Base-by-base conservation (phyloP, 768 basidiomycete genomes). In the Tylopilus felleus region DNA sequence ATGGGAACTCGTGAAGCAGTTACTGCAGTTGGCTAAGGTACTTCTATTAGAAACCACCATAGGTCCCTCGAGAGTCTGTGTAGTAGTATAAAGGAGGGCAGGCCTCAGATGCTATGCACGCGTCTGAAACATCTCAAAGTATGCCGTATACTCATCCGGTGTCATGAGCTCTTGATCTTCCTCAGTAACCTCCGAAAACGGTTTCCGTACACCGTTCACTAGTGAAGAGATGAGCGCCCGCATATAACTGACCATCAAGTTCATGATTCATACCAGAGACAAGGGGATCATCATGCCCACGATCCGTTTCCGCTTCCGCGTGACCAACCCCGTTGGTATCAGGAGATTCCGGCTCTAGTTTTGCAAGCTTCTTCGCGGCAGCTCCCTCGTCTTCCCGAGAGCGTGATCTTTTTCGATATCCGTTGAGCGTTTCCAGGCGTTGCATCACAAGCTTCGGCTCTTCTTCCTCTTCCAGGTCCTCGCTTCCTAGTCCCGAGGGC, bases 161-260 rank as follows among this genome's bases (percentile, higher is more conserved):
- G 90, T 91, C 94, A 97, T 97, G 61, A 85, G 65, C 44, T 93
- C 94, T 63, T 93, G 88, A 66, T 95, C 88, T 60, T 93, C 95
- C 62, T 97, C 94, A 3, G 90, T 95, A 40, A 98, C 83, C 57
- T 86, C 77, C 4, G 85, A 89, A 62, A 90, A 87, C 8, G 82
- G 78, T 61, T 90, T 84, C 19, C 83, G 77, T 38, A 77, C 73
- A 14, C 93, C 93, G 55, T 86, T 85, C 23, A 98, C 93, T 91
- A 58, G 39, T 39, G 52, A 48, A 53, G 40, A 40, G 8, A 28
- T 55, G 22, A 52, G 35, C 16, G 8, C 25, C 22, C 40, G 19
- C 43, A 28, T 12, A 56, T n/a, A 10, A 35, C n/a, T 14, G 40
- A 9, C 8, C n/a, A 39, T 19, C 7, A 47, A 13, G 56, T 1